Base-by-base conservation (phyloP, 352 stramenopile genomes). In the Phytophthora sp. region DNA sequence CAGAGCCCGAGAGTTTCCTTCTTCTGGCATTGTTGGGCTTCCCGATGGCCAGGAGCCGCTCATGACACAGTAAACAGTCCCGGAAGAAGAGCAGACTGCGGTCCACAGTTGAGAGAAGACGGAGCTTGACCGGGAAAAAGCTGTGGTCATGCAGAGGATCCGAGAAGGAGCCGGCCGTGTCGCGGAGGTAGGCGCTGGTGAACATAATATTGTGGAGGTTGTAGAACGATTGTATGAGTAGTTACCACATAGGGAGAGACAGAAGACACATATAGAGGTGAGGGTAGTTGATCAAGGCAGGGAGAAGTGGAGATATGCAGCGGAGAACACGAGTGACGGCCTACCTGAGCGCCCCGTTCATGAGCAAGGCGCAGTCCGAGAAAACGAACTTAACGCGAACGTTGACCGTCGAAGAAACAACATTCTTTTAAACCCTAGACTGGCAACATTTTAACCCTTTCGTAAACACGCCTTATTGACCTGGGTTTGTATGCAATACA, bases 71-170 rank as follows among this genome's bases (percentile, higher is more conserved):
- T 39, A 76, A 59, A 62, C 82, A 90, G 47, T 88, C 79, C 33
- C 77, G 79, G 63, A 88, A 88, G 52, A 87, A 86, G 44, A 90
- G 71, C 21, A 82, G 57, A 50, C 79, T 86, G 57, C 76, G 82
- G 63, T 88, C 79, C 3, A 88, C 73, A 7, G 75, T 71, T 0
- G 73, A 68, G 16, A 90, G 63, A 13, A 69, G 41, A 21, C 49
- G 50, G 2, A 79, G 60, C 35, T 57, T 45, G 36, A 84, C 36
- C 20, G 64, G 53, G 35, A 67, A 58, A 63, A 90, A 90, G 68
- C 82, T 88, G 70, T 90, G 82, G 44, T 71, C 75, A 57, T 90
- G 82, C 24, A 77, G 57, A 39, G 82, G 76, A 56, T 90, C 82
- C 7, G 72, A 64, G 45, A 80, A 74, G 38, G 51, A 61, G 44